Base-by-base conservation (phyloP, 495 filamentous ascomycete genomes). In the Aspergillus sparsus region DNA sequence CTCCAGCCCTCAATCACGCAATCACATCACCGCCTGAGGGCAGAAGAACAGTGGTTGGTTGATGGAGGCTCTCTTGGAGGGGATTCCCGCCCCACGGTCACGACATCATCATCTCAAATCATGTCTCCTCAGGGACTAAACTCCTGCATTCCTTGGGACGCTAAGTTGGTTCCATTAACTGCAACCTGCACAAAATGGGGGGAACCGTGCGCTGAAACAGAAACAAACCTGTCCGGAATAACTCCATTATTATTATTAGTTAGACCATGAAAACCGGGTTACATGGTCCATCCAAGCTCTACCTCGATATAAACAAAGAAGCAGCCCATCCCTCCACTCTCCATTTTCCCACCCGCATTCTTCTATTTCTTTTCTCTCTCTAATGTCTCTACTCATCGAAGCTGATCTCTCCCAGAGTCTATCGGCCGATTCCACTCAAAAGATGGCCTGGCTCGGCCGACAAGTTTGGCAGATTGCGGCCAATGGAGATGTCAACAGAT, bases 1-100 rank as follows among this genome's bases (percentile, higher is more conserved):
- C 57, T 42, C 46, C 33, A 27, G 21, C 53, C 53, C 42, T 32
- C 62, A 57, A 78, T 75, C 74, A 77, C 76, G 76, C 75, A 71
- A 78, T 78, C 55, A 41, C 34, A 47, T 39, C 57, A 69, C 74
- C 75, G 71, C 71, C 68, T 51, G 42, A 1, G 12, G 67, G 65
- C 72, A 72, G 64, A 71, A 72, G 27, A 1, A 0, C 16, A 4
- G 0, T 62, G 35, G 73, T 77, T 77, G 71, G 74, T 0, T 15
- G 1, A 2, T 2, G n/a, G 11, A 0, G 55, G 55, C 54, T 65
- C 50, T n/a, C 32, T 7, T 47, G 58, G 71, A 71, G 70, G 67
- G 69, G 57, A 67, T 65, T 66, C 68, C 70, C 68, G 69, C 64
- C 42, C 42, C 42, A 46, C 42, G 37, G 37, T 16, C 61, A 46